Conservation (phyloP, 73 alveolate species). For the Paramecium sexaurelia region DNA sequence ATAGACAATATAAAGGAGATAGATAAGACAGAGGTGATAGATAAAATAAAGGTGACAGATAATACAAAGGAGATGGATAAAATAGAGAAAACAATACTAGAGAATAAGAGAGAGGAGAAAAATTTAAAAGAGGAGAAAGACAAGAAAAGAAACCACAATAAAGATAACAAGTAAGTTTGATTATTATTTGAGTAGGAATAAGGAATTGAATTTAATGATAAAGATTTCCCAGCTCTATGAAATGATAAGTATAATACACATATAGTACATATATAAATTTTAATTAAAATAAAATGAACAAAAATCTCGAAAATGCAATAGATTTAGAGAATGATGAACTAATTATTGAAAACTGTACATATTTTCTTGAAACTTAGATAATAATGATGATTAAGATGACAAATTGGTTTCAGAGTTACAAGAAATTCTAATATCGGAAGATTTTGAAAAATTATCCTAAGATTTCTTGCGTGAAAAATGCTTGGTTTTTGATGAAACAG, state of each 20-base stretch:
- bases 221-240: slow-evolving; percentile 53
- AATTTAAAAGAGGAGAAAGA: not conserved
- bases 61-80: slow-evolving; percentile 22
- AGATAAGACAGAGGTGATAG: not conserved
- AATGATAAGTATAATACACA: slow-evolving; percentile 24
- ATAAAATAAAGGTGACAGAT: not conserved
- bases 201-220: slow-evolving; percentile 1
- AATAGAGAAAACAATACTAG: not conserved
- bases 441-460: slow-evolving; percentile 29
- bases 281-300: not conserved
- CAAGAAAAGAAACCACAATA: slow-evolving; percentile 12
- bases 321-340: slow-evolving; percentile 20
- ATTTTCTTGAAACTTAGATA: not conserved
- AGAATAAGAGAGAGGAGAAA: not conserved
- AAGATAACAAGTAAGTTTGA: not conserved
- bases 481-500: not conserved
- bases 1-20: not conserved
- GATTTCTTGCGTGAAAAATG: slow-evolving; percentile 34
- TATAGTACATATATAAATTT: slow-evolving; percentile 43
- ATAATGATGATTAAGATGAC: slow-evolving; percentile 11
- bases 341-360: not conserved
- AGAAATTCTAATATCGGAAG: slow-evolving; percentile 41
- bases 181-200: not conserved
- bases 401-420: not conserved
- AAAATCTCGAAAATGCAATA: slow-evolving; percentile 8